Conservation (phyloP, 805 yeast genomes). For the Cyberlindnera xylosilytica region DNA sequence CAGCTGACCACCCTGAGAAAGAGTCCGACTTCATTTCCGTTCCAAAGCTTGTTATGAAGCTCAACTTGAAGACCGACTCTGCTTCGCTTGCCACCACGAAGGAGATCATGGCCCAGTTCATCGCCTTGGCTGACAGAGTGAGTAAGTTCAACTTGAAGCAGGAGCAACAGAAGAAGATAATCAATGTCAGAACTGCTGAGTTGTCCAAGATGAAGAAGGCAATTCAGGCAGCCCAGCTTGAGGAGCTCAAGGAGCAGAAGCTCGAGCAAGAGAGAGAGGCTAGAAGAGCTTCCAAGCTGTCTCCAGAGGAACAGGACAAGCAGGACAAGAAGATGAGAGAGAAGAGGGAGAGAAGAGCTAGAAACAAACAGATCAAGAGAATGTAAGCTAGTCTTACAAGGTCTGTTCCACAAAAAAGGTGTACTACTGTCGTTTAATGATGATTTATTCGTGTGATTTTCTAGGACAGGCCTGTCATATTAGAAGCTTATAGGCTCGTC, state of each 20-base stretch:
- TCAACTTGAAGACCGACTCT: conserved; percentile 47
- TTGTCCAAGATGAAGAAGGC: conserved; percentile 62
- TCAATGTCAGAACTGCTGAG: conserved; percentile 75
- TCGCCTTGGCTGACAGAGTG: conserved; percentile 53
- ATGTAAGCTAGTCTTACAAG: conserved; percentile 7
- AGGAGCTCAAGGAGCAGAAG: conserved; percentile 65
- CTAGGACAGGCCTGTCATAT: not conserved
- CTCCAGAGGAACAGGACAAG: conserved; percentile 78
- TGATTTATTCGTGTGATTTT: not conserved
- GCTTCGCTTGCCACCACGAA: conserved; percentile 48
- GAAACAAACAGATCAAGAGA: conserved; percentile 33
- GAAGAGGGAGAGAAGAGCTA: conserved; percentile 80
- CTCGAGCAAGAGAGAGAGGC: conserved; percentile 65
- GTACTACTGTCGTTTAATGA: not conserved
- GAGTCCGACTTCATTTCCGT: conserved; percentile 52
- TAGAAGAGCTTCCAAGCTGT: conserved; percentile 54
- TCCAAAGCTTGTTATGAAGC: conserved; percentile 50
- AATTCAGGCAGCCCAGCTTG: conserved; percentile 64
- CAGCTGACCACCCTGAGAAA: conserved; percentile 63
- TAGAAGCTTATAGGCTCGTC: conserved; percentile 22
- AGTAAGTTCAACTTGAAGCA: conserved; percentile 58
- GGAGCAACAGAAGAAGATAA: conserved; percentile 74
- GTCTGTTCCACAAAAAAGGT: too few species aligned
- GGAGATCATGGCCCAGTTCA: conserved; percentile 50
- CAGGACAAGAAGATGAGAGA: conserved; percentile 74